Percentiles rank a stretch among this genome's conserved stretches.
These are phyloP conservation scores for Penicillium sp. DNA, from an alignment of 2,329 filamentous ascomycete genomes.

Conservation along the genomic window DNA sequence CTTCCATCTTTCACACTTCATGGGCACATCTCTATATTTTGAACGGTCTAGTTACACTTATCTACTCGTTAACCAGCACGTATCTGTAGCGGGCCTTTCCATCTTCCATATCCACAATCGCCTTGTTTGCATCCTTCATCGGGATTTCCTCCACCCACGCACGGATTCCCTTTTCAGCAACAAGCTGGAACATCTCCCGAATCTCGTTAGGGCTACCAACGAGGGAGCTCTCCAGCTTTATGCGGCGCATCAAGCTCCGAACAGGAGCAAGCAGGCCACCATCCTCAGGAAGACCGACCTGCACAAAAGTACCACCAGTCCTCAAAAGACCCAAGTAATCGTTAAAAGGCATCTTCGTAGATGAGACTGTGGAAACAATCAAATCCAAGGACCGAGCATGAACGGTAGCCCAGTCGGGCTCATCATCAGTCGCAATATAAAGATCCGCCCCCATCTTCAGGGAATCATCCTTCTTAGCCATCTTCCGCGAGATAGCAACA, in stretches of 20 bases:
- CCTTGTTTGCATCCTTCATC: constrained; percentile 46
- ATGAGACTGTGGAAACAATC: constrained; percentile 57
- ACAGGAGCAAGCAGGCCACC: constrained; percentile 52
- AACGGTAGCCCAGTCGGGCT: constrained; percentile 52
- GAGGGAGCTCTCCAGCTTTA: constrained; percentile 50
- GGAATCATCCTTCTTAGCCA: constrained; percentile 53
- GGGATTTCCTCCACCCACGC: constrained; percentile 44
- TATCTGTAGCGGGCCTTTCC: constrained; percentile 49
- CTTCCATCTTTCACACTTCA: not conserved
- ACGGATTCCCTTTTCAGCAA: constrained; percentile 39
- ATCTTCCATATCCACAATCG: constrained; percentile 45
- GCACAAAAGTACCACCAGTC: constrained; percentile 59
- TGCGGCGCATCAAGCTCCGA: constrained; percentile 56
- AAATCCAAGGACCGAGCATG: constrained; percentile 53
- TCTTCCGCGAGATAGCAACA: constrained; percentile 55
- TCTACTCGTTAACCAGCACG: constrained; percentile 44
- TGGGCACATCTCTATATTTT: not conserved
- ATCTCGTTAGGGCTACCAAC: constrained; percentile 44
- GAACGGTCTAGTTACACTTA: not conserved
- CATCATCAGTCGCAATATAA: constrained; percentile 58
- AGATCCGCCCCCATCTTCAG: constrained; percentile 55
- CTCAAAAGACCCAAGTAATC: constrained; percentile 62
- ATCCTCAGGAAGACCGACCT: constrained; percentile 66
- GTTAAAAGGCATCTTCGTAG: constrained; percentile 61
- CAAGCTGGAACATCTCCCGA: constrained; percentile 46